These are phyloP conservation scores for Pythium rishiriense DNA, from an alignment of 352 stramenopile genomes.

Conservation along the genomic window DNA sequence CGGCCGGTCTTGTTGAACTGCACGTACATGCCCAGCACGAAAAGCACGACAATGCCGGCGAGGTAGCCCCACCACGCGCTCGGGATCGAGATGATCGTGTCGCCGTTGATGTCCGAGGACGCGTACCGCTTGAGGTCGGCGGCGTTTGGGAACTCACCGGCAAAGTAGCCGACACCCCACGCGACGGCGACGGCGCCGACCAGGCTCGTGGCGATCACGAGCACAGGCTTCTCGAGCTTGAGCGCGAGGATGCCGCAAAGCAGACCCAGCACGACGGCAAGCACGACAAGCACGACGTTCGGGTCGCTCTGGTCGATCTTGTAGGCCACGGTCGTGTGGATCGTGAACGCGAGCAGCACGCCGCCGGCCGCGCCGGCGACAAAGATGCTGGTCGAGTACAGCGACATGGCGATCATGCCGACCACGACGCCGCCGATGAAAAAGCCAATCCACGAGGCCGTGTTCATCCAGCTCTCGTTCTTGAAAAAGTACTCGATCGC, in stretches of 20 bases:
- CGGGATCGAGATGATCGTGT: conserved; percentile 43
- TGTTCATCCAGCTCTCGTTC: conserved; percentile 48
- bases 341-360: conserved; percentile 49
- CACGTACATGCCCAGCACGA: conserved; percentile 43
- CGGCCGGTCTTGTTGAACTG: conserved; percentile 37
- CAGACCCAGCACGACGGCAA: conserved; percentile 46
- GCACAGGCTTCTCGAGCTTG: conserved; percentile 55
- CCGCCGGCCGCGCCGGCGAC: conserved; percentile 52
- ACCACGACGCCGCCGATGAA: conserved; percentile 50
- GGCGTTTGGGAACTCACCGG: conserved; percentile 56
- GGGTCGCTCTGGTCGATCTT: conserved; percentile 56
- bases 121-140: conserved; percentile 45
- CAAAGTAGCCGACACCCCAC: conserved; percentile 68
- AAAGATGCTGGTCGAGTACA: conserved; percentile 57
- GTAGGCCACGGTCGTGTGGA: conserved; percentile 58
- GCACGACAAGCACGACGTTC: conserved; percentile 46
- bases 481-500: conserved; percentile 52
- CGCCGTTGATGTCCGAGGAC: conserved; percentile 31
- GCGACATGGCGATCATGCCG: conserved; percentile 45
- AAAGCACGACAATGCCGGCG: conserved; percentile 49
- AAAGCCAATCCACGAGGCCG: conserved; percentile 71
- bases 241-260: conserved; percentile 42
- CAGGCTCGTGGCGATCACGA: conserved; percentile 51
- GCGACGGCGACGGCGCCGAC: conserved; percentile 43
- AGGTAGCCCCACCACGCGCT: conserved; percentile 67